Conservation (phyloP, 2,329 filamentous ascomycete species). For the Colletotrichum agaves region DNA sequence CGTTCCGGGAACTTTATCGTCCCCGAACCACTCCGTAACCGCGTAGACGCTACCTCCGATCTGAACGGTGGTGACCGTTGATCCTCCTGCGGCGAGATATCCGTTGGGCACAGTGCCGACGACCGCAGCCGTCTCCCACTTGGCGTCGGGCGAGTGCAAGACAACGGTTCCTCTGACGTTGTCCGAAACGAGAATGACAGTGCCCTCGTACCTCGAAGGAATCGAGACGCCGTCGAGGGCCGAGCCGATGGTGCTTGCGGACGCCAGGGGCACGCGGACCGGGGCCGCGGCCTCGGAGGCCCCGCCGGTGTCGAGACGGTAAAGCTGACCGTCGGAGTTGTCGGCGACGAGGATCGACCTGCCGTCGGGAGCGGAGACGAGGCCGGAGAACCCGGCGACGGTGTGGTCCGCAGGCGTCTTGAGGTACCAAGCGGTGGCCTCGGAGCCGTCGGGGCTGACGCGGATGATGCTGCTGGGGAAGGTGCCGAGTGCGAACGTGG, state of each 20-base stretch:
- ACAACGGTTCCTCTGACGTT: conserved; percentile 48
- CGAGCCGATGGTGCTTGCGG: conserved; percentile 5
- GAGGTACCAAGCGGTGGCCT: conserved; percentile 47
- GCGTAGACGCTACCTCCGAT: conserved; percentile 34
- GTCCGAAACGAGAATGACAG: conserved; percentile 48
- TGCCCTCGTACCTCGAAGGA: conserved; percentile 47
- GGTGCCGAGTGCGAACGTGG: conserved; percentile 51
- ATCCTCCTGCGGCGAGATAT: conserved; percentile 9
- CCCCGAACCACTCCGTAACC: conserved; percentile 26
- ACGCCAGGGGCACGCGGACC: conserved; percentile 2
- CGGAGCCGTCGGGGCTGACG: conserved; percentile 44
- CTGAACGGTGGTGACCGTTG: conserved; percentile 20
- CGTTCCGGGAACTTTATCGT: conserved; percentile 23
- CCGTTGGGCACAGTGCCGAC: conserved; percentile 46
- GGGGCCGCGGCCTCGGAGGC: not conserved
- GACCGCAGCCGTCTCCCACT: conserved; percentile 49
- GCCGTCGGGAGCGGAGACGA: conserved; percentile 26
- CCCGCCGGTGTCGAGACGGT: conserved; percentile 48
- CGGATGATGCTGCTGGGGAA: conserved; percentile 50
- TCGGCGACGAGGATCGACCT: conserved; percentile 47
- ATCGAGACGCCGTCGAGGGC: conserved; percentile 47
- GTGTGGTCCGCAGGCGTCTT: conserved; percentile 43
- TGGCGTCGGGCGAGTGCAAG: conserved; percentile 48
- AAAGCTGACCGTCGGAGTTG: conserved; percentile 46
- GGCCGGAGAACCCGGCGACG: conserved; percentile 30